Evolutionary conservation across 176 grass and related monocot genomes (phyloP).

Genomic region (Bonia amplexicaulis): DNA sequence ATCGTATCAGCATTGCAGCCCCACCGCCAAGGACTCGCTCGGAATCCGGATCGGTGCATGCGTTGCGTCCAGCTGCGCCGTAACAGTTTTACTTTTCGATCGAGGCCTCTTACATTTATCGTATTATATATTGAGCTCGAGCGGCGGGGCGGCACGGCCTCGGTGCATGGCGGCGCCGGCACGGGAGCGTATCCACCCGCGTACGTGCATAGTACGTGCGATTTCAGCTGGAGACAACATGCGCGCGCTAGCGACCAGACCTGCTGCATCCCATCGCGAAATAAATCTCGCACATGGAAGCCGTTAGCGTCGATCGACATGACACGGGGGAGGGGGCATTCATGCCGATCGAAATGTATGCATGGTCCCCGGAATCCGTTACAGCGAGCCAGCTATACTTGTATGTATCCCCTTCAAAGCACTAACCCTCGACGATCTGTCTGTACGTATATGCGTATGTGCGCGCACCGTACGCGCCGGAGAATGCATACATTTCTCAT

Average conservation of each 20-base stretch:
- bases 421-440: neutral
- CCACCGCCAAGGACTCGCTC: neutral
- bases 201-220: neutral
- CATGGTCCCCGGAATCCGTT: slow-evolving; percentile 37
- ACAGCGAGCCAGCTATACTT: slow-evolving; percentile 5
- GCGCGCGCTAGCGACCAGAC: neutral
- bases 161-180: neutral
- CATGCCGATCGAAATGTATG: neutral
- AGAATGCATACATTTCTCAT: neutral
- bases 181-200: neutral
- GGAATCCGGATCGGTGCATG: neutral
- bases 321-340: neutral
- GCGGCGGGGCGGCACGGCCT: neutral
- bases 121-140: neutral
- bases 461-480: neutral
- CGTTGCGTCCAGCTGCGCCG: neutral
- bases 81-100: neutral
- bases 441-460: neutral
- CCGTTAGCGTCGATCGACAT: slow-evolving; percentile 15
- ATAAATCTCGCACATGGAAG: slow-evolving; percentile 39
- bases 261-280: neutral
- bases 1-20: neutral
- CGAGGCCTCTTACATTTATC: neutral
- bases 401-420: neutral
- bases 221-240: slow-evolving; percentile 4